These are phyloP conservation scores for Plasmodium gonderi DNA, from an alignment of 169 alveolate genomes.

Conservation along the genomic window DNA sequence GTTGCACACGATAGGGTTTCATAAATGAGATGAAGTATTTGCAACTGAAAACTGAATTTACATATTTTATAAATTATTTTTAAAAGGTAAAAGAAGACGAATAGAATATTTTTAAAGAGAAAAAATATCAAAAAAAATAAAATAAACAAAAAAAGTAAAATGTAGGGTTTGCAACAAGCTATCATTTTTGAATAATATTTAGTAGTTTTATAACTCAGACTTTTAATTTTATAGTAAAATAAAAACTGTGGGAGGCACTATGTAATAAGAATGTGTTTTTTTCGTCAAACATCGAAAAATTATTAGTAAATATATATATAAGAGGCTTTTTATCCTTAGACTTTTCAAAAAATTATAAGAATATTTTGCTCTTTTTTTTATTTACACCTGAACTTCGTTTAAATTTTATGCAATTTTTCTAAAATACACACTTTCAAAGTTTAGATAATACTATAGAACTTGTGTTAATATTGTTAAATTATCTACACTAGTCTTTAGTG, in stretches of 20 bases:
- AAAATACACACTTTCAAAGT: background rate
- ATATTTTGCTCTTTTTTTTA: background rate
- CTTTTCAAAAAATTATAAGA: background rate
- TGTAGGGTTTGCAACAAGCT: background rate
- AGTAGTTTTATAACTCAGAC: background rate
- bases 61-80: background rate
- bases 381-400: background rate
- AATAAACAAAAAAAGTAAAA: no score
- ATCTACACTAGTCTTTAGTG: background rate
- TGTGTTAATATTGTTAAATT: background rate
- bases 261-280: background rate
- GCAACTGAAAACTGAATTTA: background rate
- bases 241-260: background rate
- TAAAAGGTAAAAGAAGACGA: background rate
- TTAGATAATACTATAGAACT: background rate
- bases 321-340: background rate
- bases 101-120: background rate
- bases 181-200: background rate
- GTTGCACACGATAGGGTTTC: background rate
- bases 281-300: background rate
- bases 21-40: background rate
- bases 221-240: background rate
- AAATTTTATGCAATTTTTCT: background rate
- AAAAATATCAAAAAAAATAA: background rate
- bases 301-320: background rate